A percentile compares a stretch with the other conserved stretches of the same genome.
Evolutionary conservation across 805 yeast species (phyloP).

Genomic region (Kodamaea neixiangensis): DNA sequence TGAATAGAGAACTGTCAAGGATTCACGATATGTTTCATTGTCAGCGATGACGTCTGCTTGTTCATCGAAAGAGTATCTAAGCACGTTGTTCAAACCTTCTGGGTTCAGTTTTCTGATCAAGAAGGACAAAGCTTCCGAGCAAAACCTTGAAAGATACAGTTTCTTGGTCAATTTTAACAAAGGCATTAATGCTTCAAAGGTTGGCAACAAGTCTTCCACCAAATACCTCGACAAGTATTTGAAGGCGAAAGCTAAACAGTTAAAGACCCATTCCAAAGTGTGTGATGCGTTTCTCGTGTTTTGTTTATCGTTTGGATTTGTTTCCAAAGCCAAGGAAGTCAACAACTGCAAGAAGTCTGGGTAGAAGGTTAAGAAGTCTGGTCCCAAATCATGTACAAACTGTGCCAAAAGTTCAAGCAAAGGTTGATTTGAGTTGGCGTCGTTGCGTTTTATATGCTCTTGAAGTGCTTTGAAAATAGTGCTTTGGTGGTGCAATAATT

Average conservation of each 20-base stretch:
- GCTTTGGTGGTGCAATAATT: constrained; percentile 69
- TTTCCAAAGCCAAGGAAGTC: constrained; percentile 43
- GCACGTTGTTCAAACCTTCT: constrained; percentile 47
- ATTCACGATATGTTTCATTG: constrained; percentile 51
- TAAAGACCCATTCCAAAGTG: constrained; percentile 80
- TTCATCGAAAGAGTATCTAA: constrained; percentile 44
- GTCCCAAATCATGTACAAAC: constrained; percentile 88
- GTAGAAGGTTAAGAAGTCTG: constrained; percentile 81
- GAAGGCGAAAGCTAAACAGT: constrained; percentile 82
- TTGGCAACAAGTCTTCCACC: constrained; percentile 63
- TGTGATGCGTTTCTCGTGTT: constrained; percentile 57
- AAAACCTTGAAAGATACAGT: constrained; percentile 71
- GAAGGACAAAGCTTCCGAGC: constrained; percentile 89
- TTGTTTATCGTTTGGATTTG: constrained; percentile 49
- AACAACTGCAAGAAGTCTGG: constrained; percentile 52
- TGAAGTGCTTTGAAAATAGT: constrained; percentile 55
- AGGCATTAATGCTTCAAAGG: constrained; percentile 66
- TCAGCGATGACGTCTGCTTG: constrained; percentile 32
- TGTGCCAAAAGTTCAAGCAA: constrained; percentile 75
- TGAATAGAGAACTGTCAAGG: constrained; percentile 62
- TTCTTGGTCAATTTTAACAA: constrained; percentile 58
- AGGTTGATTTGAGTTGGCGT: constrained; percentile 76
- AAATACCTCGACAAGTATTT: constrained; percentile 75
- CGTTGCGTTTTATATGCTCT: constrained; percentile 52
- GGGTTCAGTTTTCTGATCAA: constrained; percentile 67